Evolutionary conservation across 805 yeast genomes (phyloP).

Genomic region (Yamadazyma endophytica): DNA sequence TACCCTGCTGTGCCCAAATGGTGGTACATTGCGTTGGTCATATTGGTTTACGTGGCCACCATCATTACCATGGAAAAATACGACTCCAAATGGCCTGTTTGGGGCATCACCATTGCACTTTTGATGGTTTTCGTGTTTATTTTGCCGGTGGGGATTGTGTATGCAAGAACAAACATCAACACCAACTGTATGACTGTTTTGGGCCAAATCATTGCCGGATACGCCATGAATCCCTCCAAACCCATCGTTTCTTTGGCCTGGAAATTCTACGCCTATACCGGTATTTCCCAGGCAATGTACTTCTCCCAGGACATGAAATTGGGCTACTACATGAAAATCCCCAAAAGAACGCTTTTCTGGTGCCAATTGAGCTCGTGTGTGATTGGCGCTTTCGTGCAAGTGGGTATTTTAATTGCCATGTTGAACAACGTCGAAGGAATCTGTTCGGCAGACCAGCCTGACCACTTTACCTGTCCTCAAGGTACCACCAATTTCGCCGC

Average conservation of each 20-base stretch:
- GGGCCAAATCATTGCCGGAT: slow-evolving; percentile 9
- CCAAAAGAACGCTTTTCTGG: slow-evolving; percentile 32
- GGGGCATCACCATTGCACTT: slow-evolving; percentile 34
- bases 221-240: slow-evolving; percentile 1
- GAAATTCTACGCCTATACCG: slow-evolving; percentile 10
- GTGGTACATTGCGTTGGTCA: slow-evolving; percentile 35
- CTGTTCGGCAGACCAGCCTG: slow-evolving; percentile 20
- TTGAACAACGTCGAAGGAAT: slow-evolving; percentile 27
- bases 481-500: slow-evolving; percentile 37
- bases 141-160: slow-evolving; percentile 32
- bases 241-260: slow-evolving; percentile 5
- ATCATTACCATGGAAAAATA: slow-evolving; percentile 32
- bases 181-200: slow-evolving; percentile 30
- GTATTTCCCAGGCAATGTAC: slow-evolving; percentile 33
- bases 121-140: slow-evolving; percentile 32
- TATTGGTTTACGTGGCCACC: slow-evolving; percentile 13
- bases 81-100: slow-evolving; percentile 33
- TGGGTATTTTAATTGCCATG: slow-evolving; percentile 36
- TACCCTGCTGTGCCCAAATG: slow-evolving; percentile 37
- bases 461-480: slow-evolving; percentile 35
- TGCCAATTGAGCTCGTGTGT: slow-evolving; percentile 39
- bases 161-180: slow-evolving; percentile 17
- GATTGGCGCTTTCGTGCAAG: slow-evolving; percentile 34
- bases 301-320: slow-evolving; percentile 43
- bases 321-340: slow-evolving; percentile 39